Evolutionary conservation across 2,329 filamentous ascomycete genomes (phyloP), one percentile per base, ranked within the genome.

Genomic region (Neonectria punicea): DNA sequence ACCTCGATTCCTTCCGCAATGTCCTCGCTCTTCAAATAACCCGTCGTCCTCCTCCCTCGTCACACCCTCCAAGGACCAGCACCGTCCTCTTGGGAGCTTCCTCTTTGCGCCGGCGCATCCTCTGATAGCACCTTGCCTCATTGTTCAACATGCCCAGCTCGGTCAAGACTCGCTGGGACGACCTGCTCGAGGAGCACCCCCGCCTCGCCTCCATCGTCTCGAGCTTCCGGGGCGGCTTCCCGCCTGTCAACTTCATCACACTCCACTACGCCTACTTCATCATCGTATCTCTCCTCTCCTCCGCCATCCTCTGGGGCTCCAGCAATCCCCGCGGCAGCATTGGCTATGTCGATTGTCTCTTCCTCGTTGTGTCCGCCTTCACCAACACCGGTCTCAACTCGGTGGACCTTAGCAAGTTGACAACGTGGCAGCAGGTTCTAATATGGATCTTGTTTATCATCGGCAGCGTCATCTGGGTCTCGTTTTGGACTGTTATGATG

Each of bases 201-300:
- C 58, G 58, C 28, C 43, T 75, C 8, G 49, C 61, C 39, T 43
- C 62, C 2, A 30, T 60, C 16, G 58, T 65, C 20, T 46, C 49
- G 9, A 43, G 53, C 13, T 20, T 61, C 18, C 56, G 58, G 22
- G 49, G 36, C 25, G 44, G 63, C 43, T 51, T 82, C 9, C 83
- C 83, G 10, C 80, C 82, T 5, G 76, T 88, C 65, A 90, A 89
- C 70, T 91, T 87, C 75, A 86, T 90, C 71, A 88, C 86, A 2
- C 71, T 92, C 6, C 90, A 92, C 74, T 91, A 92, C 78, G 75
- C 83, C 55, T 92, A 92, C 78, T 92, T 92, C 75, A 81, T 90
- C 65, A 64, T 79, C 11, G 84, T 85, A 7, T 84, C 82, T 56
- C 74, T 92, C 6, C 32, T 90, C 20, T 82, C 81, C 56, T 89